Conservation (phyloP, 768 basidiomycete species). For the Trametes meyenii region DNA sequence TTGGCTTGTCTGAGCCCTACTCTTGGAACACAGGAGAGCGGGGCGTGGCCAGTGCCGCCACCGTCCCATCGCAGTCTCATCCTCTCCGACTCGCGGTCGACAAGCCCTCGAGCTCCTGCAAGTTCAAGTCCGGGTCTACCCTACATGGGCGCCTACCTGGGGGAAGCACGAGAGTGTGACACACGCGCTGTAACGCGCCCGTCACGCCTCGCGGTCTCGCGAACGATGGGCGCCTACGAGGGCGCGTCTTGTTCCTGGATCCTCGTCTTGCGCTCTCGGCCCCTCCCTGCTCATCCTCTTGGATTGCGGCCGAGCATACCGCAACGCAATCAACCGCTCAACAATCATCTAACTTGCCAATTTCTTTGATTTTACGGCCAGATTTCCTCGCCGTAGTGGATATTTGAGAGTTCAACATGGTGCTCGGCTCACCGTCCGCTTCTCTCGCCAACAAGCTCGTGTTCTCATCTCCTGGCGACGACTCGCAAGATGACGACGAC, state of each 20-base stretch:
- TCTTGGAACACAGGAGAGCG: no score
- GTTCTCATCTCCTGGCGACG: constrained; percentile 10
- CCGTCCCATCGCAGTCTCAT: no score
- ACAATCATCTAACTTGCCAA: no score
- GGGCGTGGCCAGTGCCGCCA: no score
- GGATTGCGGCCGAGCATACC: neutral
- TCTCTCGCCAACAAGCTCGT: constrained; percentile 13
- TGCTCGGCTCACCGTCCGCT: constrained; percentile 18
- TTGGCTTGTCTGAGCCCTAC: no score
- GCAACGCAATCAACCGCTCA: no score
- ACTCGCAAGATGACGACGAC: neutral
- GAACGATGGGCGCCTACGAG: neutral
- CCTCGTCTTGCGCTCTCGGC: neutral
- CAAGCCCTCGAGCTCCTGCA: no score
- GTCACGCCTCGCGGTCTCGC: neutral
- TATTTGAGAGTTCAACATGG: constrained; percentile 5
- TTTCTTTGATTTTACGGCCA: no score
- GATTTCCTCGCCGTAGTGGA: neutral
- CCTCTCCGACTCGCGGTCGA: no score
- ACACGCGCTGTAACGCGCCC: neutral
- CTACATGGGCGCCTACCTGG: no score
- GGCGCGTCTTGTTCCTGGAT: constrained; percentile 12
- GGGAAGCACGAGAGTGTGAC: neutral
- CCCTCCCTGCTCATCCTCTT: neutral
- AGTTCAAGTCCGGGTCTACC: no score